These are phyloP conservation scores for Colletotrichum sansevieriae DNA, from an alignment of 2,329 filamentous ascomycete genomes.

Conservation along the genomic window DNA sequence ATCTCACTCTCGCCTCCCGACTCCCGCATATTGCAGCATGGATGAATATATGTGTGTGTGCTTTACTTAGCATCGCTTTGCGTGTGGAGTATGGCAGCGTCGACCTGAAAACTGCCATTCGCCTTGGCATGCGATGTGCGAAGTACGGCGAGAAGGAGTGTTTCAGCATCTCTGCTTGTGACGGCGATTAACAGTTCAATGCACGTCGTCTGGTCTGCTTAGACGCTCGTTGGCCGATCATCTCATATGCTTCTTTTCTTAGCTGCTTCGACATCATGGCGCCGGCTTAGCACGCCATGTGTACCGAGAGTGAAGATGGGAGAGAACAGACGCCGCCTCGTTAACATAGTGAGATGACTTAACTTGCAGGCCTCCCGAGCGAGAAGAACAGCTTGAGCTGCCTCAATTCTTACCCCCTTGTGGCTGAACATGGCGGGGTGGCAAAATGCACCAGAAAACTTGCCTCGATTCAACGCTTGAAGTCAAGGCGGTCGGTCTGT, in stretches of 20 bases:
- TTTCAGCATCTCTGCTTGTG: constrained; percentile 27
- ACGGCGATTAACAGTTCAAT: constrained; percentile 12
- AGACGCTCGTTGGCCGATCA: constrained; percentile 28
- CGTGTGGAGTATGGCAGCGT: constrained; percentile 9
- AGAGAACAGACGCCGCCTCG: constrained; percentile 25
- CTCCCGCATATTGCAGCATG: constrained; percentile 15
- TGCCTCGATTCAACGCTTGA: not conserved
- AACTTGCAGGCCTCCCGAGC: not conserved
- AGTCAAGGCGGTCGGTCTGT: constrained; percentile 26
- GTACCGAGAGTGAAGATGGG: constrained; percentile 1
- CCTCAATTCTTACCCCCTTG: not conserved
- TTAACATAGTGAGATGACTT: constrained; percentile 12
- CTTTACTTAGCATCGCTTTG: constrained; percentile 30
- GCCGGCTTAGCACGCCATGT: constrained; percentile 27
- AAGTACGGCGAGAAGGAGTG: constrained; percentile 14
- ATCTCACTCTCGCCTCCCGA: constrained; percentile 22
- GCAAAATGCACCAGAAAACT: too few relatives aligned
- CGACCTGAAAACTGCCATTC: constrained; percentile 40
- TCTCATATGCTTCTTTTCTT: constrained; percentile 36
- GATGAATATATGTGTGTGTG: constrained; percentile 12
- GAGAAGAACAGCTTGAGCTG: not conserved
- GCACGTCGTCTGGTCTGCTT: constrained; percentile 17
- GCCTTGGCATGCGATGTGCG: constrained; percentile 30
- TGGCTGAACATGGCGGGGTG: too few relatives aligned
- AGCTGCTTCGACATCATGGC: constrained; percentile 5